Evolutionary conservation across 2,329 filamentous ascomycete species (phyloP).

Genomic region (Cordyceps militaris): DNA sequence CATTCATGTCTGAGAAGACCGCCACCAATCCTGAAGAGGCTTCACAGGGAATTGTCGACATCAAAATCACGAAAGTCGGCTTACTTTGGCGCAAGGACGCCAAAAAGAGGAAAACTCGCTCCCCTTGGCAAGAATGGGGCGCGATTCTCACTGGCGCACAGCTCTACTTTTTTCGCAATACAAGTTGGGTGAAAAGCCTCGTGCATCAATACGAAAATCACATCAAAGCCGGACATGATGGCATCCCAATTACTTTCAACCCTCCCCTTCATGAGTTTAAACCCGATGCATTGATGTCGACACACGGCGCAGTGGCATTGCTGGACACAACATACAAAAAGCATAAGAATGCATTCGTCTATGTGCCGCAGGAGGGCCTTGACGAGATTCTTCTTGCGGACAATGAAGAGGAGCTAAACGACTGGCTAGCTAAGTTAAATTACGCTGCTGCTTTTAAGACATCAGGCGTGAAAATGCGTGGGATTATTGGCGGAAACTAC

Average conservation of each 20-base stretch:
- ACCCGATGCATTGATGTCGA: slow-evolving; percentile 87
- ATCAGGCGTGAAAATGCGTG: slow-evolving; percentile 83
- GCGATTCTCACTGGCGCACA: slow-evolving; percentile 94
- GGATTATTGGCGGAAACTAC: slow-evolving; percentile 76
- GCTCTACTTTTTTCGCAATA: slow-evolving; percentile 92
- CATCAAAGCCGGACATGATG: slow-evolving; percentile 67
- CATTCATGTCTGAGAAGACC: slow-evolving; percentile 85
- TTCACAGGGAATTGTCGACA: slow-evolving; percentile 89
- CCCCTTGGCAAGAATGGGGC: slow-evolving; percentile 98
- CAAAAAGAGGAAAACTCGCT: slow-evolving; percentile 89
- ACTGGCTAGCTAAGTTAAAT: slow-evolving; percentile 94
- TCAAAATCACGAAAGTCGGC: slow-evolving; percentile 95
- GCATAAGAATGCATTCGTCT: slow-evolving; percentile 91
- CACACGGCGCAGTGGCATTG: slow-evolving; percentile 83
- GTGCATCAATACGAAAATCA: slow-evolving; percentile 84
- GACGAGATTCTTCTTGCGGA: slow-evolving; percentile 91
- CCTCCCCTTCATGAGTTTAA: slow-evolving; percentile 89
- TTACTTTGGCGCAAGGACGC: slow-evolving; percentile 88
- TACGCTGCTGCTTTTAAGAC: slow-evolving; percentile 93
- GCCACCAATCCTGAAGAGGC: slow-evolving; percentile 79
- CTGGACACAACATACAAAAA: slow-evolving; percentile 83
- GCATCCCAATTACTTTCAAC: slow-evolving; percentile 77
- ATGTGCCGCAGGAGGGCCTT: slow-evolving; percentile 76
- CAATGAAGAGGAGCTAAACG: slow-evolving; percentile 84
- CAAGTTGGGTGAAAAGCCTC: slow-evolving; percentile 82